Conservation (phyloP, 2,329 filamentous ascomycete species). For the Dryadomyces sulphureus region DNA sequence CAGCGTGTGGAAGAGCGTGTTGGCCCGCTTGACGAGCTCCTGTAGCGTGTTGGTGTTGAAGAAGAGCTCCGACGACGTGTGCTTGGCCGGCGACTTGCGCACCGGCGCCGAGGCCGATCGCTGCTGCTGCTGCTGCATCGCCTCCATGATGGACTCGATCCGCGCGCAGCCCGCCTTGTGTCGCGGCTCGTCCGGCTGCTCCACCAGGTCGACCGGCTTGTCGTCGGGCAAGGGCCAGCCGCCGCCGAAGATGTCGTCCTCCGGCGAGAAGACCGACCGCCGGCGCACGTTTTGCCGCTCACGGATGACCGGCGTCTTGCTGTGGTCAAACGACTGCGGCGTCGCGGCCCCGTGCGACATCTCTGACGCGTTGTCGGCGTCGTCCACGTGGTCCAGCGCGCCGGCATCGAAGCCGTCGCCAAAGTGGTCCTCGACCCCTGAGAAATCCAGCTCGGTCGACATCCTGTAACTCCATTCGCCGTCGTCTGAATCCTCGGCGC, state of each 20-base stretch:
- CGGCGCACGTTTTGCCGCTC: slow-evolving; percentile 37
- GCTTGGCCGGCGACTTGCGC: slow-evolving; percentile 18
- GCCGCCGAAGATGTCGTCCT: slow-evolving; percentile 51
- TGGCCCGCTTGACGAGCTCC: slow-evolving; percentile 47
- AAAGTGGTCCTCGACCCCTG: slow-evolving; percentile 27
- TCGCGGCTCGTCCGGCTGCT: slow-evolving; percentile 18
- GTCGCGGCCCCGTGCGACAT: neutral
- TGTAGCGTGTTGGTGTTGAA: slow-evolving; percentile 57
- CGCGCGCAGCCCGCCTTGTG: slow-evolving; percentile 27
- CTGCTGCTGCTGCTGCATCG: slow-evolving; percentile 38
- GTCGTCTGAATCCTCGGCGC: slow-evolving; percentile 28
- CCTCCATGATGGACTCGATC: slow-evolving; percentile 47
- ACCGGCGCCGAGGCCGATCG: slow-evolving; percentile 28
- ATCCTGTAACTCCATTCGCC: slow-evolving; percentile 17
- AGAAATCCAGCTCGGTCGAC: slow-evolving; percentile 25
- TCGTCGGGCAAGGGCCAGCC: slow-evolving; percentile 30
- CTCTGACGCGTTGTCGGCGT: slow-evolving; percentile 26
- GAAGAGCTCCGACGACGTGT: slow-evolving; percentile 37
- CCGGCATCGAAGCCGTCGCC: slow-evolving; percentile 33
- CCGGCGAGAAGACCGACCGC: slow-evolving; percentile 48
- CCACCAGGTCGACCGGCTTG: slow-evolving; percentile 8
- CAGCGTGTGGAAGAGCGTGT: slow-evolving; percentile 41
- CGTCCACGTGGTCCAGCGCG: slow-evolving; percentile 26
- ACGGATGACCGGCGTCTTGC: slow-evolving; percentile 36
- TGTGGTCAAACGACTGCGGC: slow-evolving; percentile 14